phyloP scores from a whole-genome alignment of 306 rosid genomes.

The Vigna radiata region DNA sequence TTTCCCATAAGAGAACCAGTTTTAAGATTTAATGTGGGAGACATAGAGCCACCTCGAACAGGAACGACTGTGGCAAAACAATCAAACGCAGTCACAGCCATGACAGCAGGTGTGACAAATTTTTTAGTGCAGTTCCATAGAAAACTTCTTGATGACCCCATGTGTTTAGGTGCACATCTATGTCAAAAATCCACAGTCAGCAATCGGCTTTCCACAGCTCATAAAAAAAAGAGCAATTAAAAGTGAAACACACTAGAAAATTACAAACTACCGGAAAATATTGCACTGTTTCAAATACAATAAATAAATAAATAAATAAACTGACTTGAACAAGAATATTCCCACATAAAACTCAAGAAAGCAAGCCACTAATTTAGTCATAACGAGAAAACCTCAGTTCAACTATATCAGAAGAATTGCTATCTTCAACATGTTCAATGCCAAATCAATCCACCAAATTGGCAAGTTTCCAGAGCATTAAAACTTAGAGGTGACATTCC shows the following conservation, averaged over 20 bases:
- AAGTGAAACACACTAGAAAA: neutral
- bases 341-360: neutral
- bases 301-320: constrained; percentile 11
- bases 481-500: neutral
- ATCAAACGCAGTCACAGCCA: constrained; percentile 73
- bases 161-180: constrained; percentile 49
- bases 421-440: constrained; percentile 4
- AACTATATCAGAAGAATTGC: neutral
- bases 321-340: neutral
- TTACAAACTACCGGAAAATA: neutral
- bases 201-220: constrained; percentile 2
- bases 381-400: too few species aligned
- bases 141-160: constrained; percentile 52
- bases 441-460: constrained; percentile 5
- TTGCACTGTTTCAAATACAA: neutral
- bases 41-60: constrained; percentile 84
- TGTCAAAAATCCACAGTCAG: constrained; percentile 43
- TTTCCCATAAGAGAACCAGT: constrained; percentile 37
- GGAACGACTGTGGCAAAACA: constrained; percentile 63
- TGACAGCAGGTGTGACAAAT: constrained; percentile 61
- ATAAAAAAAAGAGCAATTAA: constrained; percentile 38
- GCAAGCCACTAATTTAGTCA: too few species aligned
- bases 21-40: constrained; percentile 83
- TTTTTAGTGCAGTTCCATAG: constrained; percentile 69
- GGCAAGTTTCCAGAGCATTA: neutral